These are phyloP conservation scores for Botrytis sinoallii DNA, from an alignment of 2,329 filamentous ascomycete species.

Conservation along the genomic window DNA sequence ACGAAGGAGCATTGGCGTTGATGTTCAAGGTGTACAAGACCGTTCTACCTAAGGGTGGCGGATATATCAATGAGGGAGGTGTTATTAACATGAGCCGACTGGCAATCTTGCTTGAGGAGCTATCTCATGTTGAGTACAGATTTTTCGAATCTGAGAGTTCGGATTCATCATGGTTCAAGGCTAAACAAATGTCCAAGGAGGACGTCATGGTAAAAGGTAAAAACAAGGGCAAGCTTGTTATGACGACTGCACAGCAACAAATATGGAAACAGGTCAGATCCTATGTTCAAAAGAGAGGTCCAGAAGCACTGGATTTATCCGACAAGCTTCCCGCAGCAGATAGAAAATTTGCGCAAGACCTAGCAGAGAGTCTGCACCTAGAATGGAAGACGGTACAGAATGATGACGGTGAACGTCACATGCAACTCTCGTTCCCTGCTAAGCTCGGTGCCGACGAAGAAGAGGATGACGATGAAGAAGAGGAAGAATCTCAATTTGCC, in stretches of 20 bases:
- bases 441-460: slow-evolving; percentile 50
- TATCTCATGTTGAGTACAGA: slow-evolving; percentile 85
- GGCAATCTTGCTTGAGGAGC: slow-evolving; percentile 72
- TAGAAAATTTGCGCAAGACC: slow-evolving; percentile 87
- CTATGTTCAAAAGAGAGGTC: slow-evolving; percentile 69
- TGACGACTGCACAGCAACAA: slow-evolving; percentile 77
- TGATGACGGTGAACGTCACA: slow-evolving; percentile 62
- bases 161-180: slow-evolving; percentile 87
- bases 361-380: slow-evolving; percentile 67
- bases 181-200: slow-evolving; percentile 72
- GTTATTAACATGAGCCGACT: slow-evolving; percentile 84
- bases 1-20: slow-evolving; percentile 90
- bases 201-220: slow-evolving; percentile 61
- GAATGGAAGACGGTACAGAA: slow-evolving; percentile 63
- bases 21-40: slow-evolving; percentile 98
- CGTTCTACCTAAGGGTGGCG: slow-evolving; percentile 79
- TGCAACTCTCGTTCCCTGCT: slow-evolving; percentile 58
- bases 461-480: slow-evolving; percentile 64
- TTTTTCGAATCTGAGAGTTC: slow-evolving; percentile 89
- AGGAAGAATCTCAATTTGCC: slow-evolving; percentile 80
- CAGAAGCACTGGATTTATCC: slow-evolving; percentile 70
- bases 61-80: slow-evolving; percentile 95
- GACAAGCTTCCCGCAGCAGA: slow-evolving; percentile 73
- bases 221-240: slow-evolving; percentile 65
- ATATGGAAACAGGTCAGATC: slow-evolving; percentile 80